phyloP scores from a whole-genome alignment of 2,329 filamentous ascomycete species.

The Apiospora marii region DNA sequence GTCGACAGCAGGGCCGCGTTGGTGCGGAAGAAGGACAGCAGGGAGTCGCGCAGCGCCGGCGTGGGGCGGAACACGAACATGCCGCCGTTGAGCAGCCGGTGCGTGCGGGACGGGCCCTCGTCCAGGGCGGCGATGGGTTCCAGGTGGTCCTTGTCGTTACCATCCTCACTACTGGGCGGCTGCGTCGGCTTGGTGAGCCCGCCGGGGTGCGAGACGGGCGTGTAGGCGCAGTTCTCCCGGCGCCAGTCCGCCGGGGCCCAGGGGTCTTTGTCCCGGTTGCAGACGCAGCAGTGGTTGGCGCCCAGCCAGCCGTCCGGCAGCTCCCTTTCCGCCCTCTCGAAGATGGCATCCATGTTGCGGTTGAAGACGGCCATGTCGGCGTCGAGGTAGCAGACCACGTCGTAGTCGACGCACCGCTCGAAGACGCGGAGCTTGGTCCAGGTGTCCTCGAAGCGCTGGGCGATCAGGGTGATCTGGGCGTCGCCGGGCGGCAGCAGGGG shows the following conservation, averaged over 20 bases:
- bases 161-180: constrained; percentile 28
- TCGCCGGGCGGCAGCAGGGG: constrained; percentile 48
- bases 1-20: constrained; percentile 47
- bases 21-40: constrained; percentile 49
- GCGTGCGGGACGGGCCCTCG: constrained; percentile 42
- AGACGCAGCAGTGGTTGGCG: constrained; percentile 59
- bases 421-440: constrained; percentile 65
- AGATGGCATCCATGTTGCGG: constrained; percentile 52
- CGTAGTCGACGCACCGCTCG: constrained; percentile 45
- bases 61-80: constrained; percentile 59
- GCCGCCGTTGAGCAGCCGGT: constrained; percentile 58
- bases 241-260: constrained; percentile 60
- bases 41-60: constrained; percentile 45
- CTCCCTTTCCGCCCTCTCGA: constrained; percentile 41
- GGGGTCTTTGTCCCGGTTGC: constrained; percentile 57
- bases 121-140: neutral
- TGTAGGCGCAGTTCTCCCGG: constrained; percentile 57
- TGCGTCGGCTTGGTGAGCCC: constrained; percentile 45
- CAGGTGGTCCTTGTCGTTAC: too few relatives aligned
- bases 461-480: constrained; percentile 50
- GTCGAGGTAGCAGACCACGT: constrained; percentile 58
- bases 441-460: constrained; percentile 60
- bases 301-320: constrained; percentile 52
- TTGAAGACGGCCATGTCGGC: constrained; percentile 57
- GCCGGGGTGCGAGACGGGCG: constrained; percentile 46